Evolutionary conservation across 2,329 filamentous ascomycete species (phyloP), one percentile per base, ranked within the genome.

Genomic region (Neospermospora avenae): DNA sequence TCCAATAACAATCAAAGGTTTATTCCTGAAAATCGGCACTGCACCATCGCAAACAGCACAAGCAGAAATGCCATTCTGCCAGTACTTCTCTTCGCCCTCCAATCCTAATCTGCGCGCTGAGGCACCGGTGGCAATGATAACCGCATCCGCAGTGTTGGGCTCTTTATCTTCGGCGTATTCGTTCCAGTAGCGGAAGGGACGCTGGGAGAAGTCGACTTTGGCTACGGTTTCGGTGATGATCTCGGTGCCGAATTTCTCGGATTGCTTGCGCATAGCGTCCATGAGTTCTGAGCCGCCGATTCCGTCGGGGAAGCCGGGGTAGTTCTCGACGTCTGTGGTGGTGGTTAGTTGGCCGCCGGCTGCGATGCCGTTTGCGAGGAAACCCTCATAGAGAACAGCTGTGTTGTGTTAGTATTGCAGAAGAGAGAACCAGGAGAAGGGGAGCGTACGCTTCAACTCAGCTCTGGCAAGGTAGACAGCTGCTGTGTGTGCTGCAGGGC

Each of bases 271-370:
- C 93, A 99, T 98, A 75, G 88, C 85, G 69, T 97, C 93, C 95
- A 99, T 99, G 67, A 99, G 81, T 72, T 91, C 88, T 59, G 84
- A 78, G 67, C 95, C 95, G 77, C 91, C 89, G 74, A 99, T 92
- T 65, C 88, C 90, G 70, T 90, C 84, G 71, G 90, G 89, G 80
- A 98, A 99, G 51, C 95, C 95, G 25, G 95, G 95, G 78, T 89
- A 99, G 84, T 99, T 99, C 81, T 99, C 95, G 62, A 99, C 87
- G 69, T 99, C 96, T 71, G 96, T 98, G 58, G 95, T 99, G 25
- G 96, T 99, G 58, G 96, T 99, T 69, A 99, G 83, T 82, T 99
- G 95, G 60, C 95, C 95, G 69, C 95, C 95, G 46, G 95, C 91
- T 6, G 95, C 95, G 71, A 96, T 96, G 72, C 93, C 95, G 73